phyloP scores from a whole-genome alignment of 441 rosid genomes.

The Euphorbia corollata region DNA sequence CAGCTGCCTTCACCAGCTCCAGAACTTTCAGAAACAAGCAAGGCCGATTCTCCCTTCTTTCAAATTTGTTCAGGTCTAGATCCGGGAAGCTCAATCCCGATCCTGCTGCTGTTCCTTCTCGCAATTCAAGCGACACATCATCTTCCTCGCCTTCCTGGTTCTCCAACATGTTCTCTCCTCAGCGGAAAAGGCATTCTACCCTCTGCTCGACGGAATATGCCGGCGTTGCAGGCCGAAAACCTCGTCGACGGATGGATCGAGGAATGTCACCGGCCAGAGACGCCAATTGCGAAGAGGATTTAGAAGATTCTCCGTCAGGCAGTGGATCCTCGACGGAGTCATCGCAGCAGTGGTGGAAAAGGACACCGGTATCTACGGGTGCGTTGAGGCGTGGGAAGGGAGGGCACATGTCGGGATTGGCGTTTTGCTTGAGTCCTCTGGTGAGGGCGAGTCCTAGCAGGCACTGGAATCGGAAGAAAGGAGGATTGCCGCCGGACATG shows the following conservation, averaged over 20 bases:
- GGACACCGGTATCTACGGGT: conserved; percentile 24
- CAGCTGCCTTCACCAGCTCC: not conserved
- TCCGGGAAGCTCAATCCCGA: conserved; percentile 43
- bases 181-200: conserved; percentile 23
- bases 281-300: conserved; percentile 28
- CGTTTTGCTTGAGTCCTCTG: conserved; percentile 76
- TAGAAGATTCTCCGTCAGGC: conserved; percentile 26
- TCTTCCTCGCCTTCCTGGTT: conserved; percentile 44
- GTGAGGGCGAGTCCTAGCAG: conserved; percentile 75
- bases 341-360: conserved; percentile 29
- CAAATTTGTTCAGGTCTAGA: conserved; percentile 49
- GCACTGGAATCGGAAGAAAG: conserved; percentile 48
- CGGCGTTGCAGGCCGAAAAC: conserved; percentile 3
- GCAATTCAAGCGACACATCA: conserved; percentile 27
- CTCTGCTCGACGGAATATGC: conserved; percentile 1
- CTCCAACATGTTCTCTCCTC: conserved; percentile 39
- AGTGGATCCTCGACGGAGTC: conserved; percentile 39
- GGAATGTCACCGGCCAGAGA: conserved; percentile 54
- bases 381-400: conserved; percentile 32
- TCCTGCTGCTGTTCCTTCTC: conserved; percentile 15
- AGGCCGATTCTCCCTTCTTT: conserved; percentile 33
- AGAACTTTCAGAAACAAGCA: conserved; percentile 24
- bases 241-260: conserved; percentile 19
- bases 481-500: conserved; percentile 38
- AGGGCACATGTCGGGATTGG: conserved; percentile 40